Evolutionary conservation across 2,329 filamentous ascomycete genomes (phyloP), one percentile per base, ranked within the genome.

Genomic region (Acrocalymma vagum): DNA sequence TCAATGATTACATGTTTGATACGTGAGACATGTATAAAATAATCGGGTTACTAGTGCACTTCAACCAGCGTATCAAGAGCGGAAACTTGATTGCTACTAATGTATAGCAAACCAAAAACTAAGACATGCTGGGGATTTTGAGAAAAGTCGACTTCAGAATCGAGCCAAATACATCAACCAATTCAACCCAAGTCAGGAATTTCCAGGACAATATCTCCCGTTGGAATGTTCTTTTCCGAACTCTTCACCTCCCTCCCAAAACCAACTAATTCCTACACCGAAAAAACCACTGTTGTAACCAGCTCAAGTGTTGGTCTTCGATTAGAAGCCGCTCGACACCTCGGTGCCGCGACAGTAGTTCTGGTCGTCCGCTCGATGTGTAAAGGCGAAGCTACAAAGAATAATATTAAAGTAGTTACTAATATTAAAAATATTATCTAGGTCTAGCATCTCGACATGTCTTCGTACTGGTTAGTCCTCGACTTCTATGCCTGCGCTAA

Each of bases 261-360:
- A 9, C 54, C 71, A 38, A 44, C 48, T 14, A 35, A 41, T n/a
- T 48, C 48, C n/a, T 62, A 58, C 15, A 32, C 30, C 3, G 68
- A 61, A 17, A 62, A 73, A 39, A 72, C 71, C 1, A 56, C 73
- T 38, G 67, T 78, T 22, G 67, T 78, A 2, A 78, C 76, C 1
- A 75, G 76, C 26, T 65, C 71, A 6, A 78, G 77, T 41, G 60
- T 63, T 5, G 75, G 74, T 3, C 64, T 78, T 0, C 75, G 76
- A 14, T 63, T 69, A 29, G 72, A 78, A 55, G 71, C 74, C 4
- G 68, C 70, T 1, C 60, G 59, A 5, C 72, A 76, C 42, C 63
- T 76, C 4, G 63, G 67, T 8, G 66, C 69, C 10, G 56, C 57
- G 3, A 71, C 66, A 22, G 56, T 78, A 24, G 75, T 78, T 44